A percentile compares a stretch with the other conserved stretches of the same genome.
phyloP scores from a whole-genome alignment of 108 stramenopile genomes.

The Stephanodiscus minutulus region DNA sequence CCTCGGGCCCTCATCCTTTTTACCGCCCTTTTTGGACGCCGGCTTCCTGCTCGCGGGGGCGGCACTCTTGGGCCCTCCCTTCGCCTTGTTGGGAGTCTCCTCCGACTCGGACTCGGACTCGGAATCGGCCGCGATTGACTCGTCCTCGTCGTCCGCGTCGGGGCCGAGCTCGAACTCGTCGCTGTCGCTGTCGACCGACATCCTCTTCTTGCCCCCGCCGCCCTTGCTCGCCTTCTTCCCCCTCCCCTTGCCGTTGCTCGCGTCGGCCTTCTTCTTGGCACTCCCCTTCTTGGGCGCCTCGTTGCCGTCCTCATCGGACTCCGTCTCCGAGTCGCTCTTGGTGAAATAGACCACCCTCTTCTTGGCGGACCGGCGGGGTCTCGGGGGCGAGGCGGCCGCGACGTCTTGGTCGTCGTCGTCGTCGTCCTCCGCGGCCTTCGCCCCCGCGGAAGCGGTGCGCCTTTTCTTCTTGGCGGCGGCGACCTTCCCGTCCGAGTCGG shows the following conservation, averaged over 20 bases:
- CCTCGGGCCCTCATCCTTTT: background rate
- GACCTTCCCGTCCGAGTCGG: background rate
- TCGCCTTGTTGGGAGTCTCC: conserved; percentile 7
- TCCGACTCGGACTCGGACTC: conserved; percentile 19
- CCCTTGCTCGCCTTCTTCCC: background rate
- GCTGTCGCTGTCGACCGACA: conserved; percentile 11
- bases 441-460: background rate
- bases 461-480: conserved; percentile 13
- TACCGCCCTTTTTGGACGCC: conserved; percentile 5
- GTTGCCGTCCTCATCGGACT: conserved; percentile 8
- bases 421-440: background rate
- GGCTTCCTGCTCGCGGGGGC: background rate
- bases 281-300: conserved; percentile 9
- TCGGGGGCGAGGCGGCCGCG: background rate
- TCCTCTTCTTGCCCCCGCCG: conserved; percentile 11
- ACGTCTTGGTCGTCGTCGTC: background rate
- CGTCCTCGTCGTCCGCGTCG: conserved; percentile 22
- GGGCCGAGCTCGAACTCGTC: conserved; percentile 21
- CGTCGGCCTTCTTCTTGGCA: conserved; percentile 4
- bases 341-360: conserved; percentile 20
- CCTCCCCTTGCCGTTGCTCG: background rate
- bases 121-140: conserved; percentile 15
- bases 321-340: conserved; percentile 17
- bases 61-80: conserved; percentile 1
- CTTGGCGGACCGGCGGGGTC: conserved; percentile 10